Evolutionary conservation across 805 yeast species (phyloP).

Genomic region (Kodamaea restingae): DNA sequence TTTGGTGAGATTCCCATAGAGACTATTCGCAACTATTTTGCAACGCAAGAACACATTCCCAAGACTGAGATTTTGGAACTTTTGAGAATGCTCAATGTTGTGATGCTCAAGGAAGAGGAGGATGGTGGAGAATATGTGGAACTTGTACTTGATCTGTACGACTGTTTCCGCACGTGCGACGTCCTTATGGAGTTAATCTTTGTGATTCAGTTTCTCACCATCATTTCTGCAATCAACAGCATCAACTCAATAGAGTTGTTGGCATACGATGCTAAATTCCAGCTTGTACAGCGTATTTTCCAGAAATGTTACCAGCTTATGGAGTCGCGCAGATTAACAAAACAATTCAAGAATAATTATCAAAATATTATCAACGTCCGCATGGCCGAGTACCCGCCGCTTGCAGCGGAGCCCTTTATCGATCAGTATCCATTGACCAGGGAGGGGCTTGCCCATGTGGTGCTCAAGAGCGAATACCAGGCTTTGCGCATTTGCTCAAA

Average conservation of each 20-base stretch:
- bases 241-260: constrained; percentile 18
- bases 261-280: constrained; percentile 19
- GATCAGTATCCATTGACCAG: constrained; percentile 14
- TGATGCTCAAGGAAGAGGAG: constrained; percentile 25
- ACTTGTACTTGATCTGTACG: constrained; percentile 52
- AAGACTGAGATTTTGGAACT: constrained; percentile 31
- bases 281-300: constrained; percentile 46
- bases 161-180: constrained; percentile 55
- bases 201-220: constrained; percentile 49
- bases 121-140: constrained; percentile 42
- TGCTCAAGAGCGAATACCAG: constrained; percentile 52
- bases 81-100: constrained; percentile 24
- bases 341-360: constrained; percentile 26
- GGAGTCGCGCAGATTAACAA: constrained; percentile 49
- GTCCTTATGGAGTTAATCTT: constrained; percentile 56
- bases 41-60: constrained; percentile 15
- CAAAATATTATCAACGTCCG: constrained; percentile 30
- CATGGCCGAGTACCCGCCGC: constrained; percentile 47
- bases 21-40: constrained; percentile 37
- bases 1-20: constrained; percentile 68
- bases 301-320: constrained; percentile 61
- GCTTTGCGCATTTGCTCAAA: constrained; percentile 44
- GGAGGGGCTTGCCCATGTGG: constrained; percentile 49
- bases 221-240: constrained; percentile 23
- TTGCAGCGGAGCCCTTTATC: constrained; percentile 20